A percentile compares a stretch with the other conserved stretches of the same genome.
Evolutionary conservation across 2,329 filamentous ascomycete species (phyloP).

Genomic region (Colletotrichum truncatum): DNA sequence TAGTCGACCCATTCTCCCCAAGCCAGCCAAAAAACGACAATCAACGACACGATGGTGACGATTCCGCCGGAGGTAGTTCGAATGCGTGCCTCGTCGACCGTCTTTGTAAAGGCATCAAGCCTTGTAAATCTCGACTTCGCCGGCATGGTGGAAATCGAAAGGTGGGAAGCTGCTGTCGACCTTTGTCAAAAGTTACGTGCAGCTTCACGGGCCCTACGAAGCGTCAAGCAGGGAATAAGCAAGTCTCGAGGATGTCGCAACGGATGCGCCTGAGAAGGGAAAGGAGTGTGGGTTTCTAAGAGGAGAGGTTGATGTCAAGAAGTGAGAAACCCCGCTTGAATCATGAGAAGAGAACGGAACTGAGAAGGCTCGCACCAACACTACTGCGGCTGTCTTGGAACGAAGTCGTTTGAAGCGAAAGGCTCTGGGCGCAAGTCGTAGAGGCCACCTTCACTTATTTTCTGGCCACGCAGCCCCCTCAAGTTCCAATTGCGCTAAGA

Average conservation of each 20-base stretch:
- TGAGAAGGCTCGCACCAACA: slow-evolving; percentile 1
- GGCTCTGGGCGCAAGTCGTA: slow-evolving; percentile 29
- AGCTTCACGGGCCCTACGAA: slow-evolving; percentile 10
- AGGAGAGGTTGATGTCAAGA: slow-evolving; percentile 19
- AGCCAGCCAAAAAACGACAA: slow-evolving; percentile 87
- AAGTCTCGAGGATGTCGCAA: slow-evolving; percentile 8
- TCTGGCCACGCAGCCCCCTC: slow-evolving; percentile 29
- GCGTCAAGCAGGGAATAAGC: slow-evolving; percentile 9
- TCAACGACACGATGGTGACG: slow-evolving; percentile 89
- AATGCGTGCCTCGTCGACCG: slow-evolving; percentile 96
- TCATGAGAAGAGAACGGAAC: slow-evolving; percentile 15
- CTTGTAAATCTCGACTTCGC: slow-evolving; percentile 93
- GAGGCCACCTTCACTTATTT: slow-evolving; percentile 47
- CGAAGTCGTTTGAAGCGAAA: background rate
- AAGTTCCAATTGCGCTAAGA: slow-evolving; percentile 18
- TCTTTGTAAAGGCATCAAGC: slow-evolving; percentile 99
- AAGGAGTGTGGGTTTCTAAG: slow-evolving; percentile 11
- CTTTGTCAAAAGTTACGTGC: slow-evolving; percentile 8
- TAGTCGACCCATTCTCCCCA: slow-evolving; percentile 98
- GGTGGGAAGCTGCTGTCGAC: background rate
- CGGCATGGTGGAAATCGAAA: slow-evolving; percentile 67
- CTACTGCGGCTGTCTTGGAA: background rate
- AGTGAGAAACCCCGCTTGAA: slow-evolving; percentile 25
- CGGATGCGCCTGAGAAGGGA: slow-evolving; percentile 30
- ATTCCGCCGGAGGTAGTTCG: slow-evolving; percentile 95